Percentiles rank a stretch among this genome's conserved stretches.
These are phyloP conservation scores for Globisporangium acanthophoron DNA, from an alignment of 352 stramenopile genomes.

Conservation along the genomic window DNA sequence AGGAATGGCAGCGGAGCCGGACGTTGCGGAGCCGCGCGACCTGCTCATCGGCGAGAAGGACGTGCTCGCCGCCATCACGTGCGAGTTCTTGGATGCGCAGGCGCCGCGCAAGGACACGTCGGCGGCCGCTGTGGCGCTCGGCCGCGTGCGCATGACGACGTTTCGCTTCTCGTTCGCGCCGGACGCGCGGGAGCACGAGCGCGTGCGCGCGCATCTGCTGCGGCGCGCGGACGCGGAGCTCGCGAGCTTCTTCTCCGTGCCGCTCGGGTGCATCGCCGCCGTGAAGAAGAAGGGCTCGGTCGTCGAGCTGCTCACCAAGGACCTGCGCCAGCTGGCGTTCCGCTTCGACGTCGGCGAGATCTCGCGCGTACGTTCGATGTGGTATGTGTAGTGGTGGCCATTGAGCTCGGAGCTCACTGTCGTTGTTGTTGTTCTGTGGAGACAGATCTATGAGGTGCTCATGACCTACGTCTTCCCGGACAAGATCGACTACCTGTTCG, in stretches of 20 bases:
- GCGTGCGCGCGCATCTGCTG: constrained; percentile 44
- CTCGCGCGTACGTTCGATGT: constrained; percentile 29
- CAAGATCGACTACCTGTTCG: constrained; percentile 81
- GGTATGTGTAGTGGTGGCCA: background rate
- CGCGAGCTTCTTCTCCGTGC: constrained; percentile 70
- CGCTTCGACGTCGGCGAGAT: constrained; percentile 73
- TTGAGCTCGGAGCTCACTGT: background rate
- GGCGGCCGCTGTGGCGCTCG: constrained; percentile 53
- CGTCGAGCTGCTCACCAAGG: constrained; percentile 75
- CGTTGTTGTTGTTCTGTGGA: background rate
- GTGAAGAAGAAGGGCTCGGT: constrained; percentile 78
- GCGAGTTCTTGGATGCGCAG: constrained; percentile 68
- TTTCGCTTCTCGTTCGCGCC: constrained; percentile 82
- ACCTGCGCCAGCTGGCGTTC: constrained; percentile 72
- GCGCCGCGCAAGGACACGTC: constrained; percentile 52
- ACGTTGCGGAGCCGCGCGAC: too few species aligned
- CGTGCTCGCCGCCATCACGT: constrained; percentile 66
- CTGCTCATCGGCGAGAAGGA: constrained; percentile 71
- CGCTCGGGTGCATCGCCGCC: constrained; percentile 64
- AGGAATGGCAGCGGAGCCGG: constrained; percentile 12
- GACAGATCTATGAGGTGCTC: constrained; percentile 69
- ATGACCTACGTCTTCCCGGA: constrained; percentile 80
- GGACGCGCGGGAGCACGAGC: constrained; percentile 52
- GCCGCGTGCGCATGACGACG: constrained; percentile 77
- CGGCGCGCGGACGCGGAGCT: constrained; percentile 58